Evolutionary conservation across 148 eudicot species (phyloP), one percentile per base, ranked within the genome.

Genomic region (Chenopodium album): DNA sequence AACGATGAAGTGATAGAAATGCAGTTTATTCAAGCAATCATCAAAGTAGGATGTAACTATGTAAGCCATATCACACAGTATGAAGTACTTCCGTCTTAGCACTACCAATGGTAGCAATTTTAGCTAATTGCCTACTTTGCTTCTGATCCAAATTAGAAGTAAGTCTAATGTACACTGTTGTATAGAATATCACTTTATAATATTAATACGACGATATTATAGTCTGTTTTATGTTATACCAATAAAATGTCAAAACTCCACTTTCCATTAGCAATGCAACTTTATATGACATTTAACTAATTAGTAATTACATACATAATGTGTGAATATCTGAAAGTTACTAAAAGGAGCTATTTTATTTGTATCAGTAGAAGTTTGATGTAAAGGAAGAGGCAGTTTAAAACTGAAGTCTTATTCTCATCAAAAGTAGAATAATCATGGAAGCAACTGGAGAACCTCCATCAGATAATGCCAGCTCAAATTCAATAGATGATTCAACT

Each of bases 401-500:
- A 13, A 3, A 56, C 48, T 22, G 66, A 52, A 14, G 16, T 12
- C 12, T 52, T 52, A 52, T 52, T 10, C 34, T 9, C 56, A 13
- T 47, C 32, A 22, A 7, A 17, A 7, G 13, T 2, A 37, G 59
- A 59, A 17, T 3, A 54, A 16, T 8, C 56, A 76, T 76, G 79
- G 84, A 75, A n/a, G 69, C 23, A 7, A 2, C 70, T 37, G 70
- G n/a, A 59, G 69, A 41, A 56, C 3, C 59, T 9, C 76, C 34
- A 22, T 71, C 68, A 23, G n/a, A 74, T 47, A 7, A 9, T 32
- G 29, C 22, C 1, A 74, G 10, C 77, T 48, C 77, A 4, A 74
- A 74, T 74, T n/a, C 22, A 26, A 26, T 50, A 52, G 60, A 52
- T 32, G 77, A 74, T 62, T 74, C 77, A 74, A 12, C 60, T 26